Conservation (phyloP, 2,329 filamentous ascomycete species). For the Rhynchosporium agropyri region DNA sequence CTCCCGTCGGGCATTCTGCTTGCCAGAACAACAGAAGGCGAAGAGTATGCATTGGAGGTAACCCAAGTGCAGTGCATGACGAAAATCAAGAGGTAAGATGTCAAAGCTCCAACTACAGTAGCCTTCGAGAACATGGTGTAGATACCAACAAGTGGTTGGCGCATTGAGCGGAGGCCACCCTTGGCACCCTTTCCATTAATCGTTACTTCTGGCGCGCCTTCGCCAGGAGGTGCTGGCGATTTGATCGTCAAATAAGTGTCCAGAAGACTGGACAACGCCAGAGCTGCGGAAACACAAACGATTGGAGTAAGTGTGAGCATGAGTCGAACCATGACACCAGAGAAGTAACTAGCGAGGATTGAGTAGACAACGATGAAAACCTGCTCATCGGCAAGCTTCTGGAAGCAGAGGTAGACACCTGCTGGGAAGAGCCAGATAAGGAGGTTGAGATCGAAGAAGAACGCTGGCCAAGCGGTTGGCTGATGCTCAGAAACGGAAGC, state of each 20-base stretch:
- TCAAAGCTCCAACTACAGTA: conserved; percentile 71
- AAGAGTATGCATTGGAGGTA: conserved; percentile 98
- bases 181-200: conserved; percentile 47
- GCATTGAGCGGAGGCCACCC: conserved; percentile 67
- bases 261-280: conserved; percentile 84
- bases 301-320: conserved; percentile 98
- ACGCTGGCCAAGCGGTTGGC: conserved; percentile 97
- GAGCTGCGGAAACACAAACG: conserved; percentile 90
- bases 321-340: conserved; percentile 97
- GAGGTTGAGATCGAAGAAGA: conserved; percentile 98
- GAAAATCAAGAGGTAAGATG: conserved; percentile 85
- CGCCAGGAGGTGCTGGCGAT: conserved; percentile 58
- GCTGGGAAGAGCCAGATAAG: conserved; percentile 99
- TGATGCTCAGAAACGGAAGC: conserved; percentile 99
- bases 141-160: conserved; percentile 77
- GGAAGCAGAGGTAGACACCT: conserved; percentile 98
- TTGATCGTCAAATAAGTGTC: conserved; percentile 78
- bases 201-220: conserved; percentile 46
- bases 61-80: conserved; percentile 99
- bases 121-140: conserved; percentile 80
- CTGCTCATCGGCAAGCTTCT: conserved; percentile 89
- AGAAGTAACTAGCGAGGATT: conserved; percentile 96
- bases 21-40: conserved; percentile 92
- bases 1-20: conserved; percentile 90
- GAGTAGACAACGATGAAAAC: conserved; percentile 97